Conservation (phyloP, 2,329 filamentous ascomycete species). For the Nothophaeocryptopus gaeumannii region DNA sequence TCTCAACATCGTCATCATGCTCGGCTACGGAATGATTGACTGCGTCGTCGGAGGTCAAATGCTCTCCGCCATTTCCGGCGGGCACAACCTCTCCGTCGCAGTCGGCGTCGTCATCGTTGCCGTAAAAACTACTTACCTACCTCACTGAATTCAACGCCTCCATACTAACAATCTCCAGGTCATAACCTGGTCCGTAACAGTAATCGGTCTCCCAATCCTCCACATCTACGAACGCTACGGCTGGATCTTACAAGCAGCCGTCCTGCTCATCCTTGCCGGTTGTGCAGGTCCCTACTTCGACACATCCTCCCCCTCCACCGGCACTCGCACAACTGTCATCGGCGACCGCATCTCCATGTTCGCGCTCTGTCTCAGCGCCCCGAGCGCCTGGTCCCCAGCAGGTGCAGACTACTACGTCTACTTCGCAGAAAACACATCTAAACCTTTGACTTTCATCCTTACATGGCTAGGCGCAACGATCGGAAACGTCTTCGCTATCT, state of each 20-base stretch:
- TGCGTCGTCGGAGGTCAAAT: slow-evolving; percentile 61
- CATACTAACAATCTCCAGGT: slow-evolving; percentile 3
- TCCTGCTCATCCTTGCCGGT: slow-evolving; percentile 40
- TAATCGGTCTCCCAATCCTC: slow-evolving; percentile 34
- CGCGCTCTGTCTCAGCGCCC: slow-evolving; percentile 15
- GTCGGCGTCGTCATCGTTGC: slow-evolving; percentile 57
- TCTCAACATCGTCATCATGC: slow-evolving; percentile 55
- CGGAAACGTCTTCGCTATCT: slow-evolving; percentile 35
- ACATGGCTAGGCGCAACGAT: slow-evolving; percentile 37
- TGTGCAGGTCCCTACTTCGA: slow-evolving; percentile 41
- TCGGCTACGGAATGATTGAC: slow-evolving; percentile 58
- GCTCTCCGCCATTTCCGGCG: slow-evolving; percentile 56
- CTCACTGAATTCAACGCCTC: not conserved
- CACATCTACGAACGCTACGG: slow-evolving; percentile 42
- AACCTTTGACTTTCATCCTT: slow-evolving; percentile 38
- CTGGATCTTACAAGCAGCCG: slow-evolving; percentile 43
- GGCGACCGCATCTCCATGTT: slow-evolving; percentile 35
- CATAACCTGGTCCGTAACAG: slow-evolving; percentile 16
- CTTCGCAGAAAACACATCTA: slow-evolving; percentile 38
- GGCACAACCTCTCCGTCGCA: slow-evolving; percentile 52
- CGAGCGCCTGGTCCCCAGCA: slow-evolving; percentile 30
- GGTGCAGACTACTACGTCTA: slow-evolving; percentile 45
- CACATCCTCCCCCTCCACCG: slow-evolving; percentile 31
- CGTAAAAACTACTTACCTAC: too few species aligned
- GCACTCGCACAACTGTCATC: slow-evolving; percentile 30